Evolutionary conservation across 2,329 filamentous ascomycete genomes (phyloP).

Genomic region (Epichloe brachyelytri): DNA sequence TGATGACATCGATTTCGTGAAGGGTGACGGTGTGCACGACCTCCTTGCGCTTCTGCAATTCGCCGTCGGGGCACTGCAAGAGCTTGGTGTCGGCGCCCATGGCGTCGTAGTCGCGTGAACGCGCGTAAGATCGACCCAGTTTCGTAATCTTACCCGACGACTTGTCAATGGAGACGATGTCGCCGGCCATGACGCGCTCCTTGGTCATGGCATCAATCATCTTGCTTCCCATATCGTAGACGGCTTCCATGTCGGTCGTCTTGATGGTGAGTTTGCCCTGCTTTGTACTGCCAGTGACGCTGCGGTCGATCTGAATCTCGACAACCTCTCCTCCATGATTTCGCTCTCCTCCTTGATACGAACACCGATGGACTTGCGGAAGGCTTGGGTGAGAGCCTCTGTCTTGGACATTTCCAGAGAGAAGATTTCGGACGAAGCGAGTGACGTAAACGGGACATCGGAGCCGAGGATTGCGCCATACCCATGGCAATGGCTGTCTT

Average conservation of each 20-base stretch:
- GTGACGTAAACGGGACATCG: slow-evolving; percentile 92
- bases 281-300: slow-evolving; percentile 91
- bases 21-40: slow-evolving; percentile 93
- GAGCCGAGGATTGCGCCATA: slow-evolving; percentile 93
- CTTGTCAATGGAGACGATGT: slow-evolving; percentile 98
- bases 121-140: slow-evolving; percentile 84
- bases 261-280: slow-evolving; percentile 99
- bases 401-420: slow-evolving; percentile 99
- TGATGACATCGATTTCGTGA: slow-evolving; percentile 99
- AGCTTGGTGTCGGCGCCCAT: slow-evolving; percentile 99
- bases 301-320: slow-evolving; percentile 95
- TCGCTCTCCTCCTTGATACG: slow-evolving; percentile 98
- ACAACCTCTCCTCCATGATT: slow-evolving; percentile 98
- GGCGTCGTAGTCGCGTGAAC: slow-evolving; percentile 94
- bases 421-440: slow-evolving; percentile 94
- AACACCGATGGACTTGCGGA: slow-evolving; percentile 95
- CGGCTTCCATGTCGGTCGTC: slow-evolving; percentile 98
- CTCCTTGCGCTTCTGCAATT: slow-evolving; percentile 93
- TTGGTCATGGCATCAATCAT: slow-evolving; percentile 99
- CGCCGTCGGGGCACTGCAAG: slow-evolving; percentile 91
- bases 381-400: slow-evolving; percentile 95
- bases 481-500: slow-evolving; percentile 99
- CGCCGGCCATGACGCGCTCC: slow-evolving; percentile 95
- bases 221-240: slow-evolving; percentile 98
- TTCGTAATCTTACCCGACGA: slow-evolving; percentile 97